Base-by-base conservation (phyloP, 441 rosid genomes). In the Croton laevigatus region DNA sequence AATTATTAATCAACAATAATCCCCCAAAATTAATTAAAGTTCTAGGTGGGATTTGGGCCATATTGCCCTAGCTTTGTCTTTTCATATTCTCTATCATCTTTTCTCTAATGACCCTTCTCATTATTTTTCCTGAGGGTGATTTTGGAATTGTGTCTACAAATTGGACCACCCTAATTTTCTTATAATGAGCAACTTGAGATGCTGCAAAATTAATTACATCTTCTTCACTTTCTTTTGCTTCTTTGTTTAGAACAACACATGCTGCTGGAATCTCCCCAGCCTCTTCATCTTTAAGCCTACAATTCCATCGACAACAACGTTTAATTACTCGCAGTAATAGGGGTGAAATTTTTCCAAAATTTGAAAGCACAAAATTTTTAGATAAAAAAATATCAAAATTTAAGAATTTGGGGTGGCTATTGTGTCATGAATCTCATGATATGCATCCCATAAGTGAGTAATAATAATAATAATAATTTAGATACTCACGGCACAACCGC, bases 201-300 rank as follows among this genome's bases (percentile, higher is more conserved):
- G 93, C 93, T 22, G 90, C 97, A 55, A 73, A 89, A 38, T 78
- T 80, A 22, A 89, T 84, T 27, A 94, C 87, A 71, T 90, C 91
- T 74, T 88, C 88, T 75, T 92, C 97, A 16, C 68, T 86, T 69
- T 86, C 97, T 63, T 62, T 81, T 0, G 92, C 90, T 37, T 76
- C 81, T 4, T 80, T 73, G 74, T 81, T 88, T 75, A 81, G 75
- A 75, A 94, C 98, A 4, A 92, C 89, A 38, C 95, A 94, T 1
- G 97, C 94, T 12, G 81, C 95, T 7, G 98, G 97, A 10, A 94
- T 89, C 83, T 94, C 98, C 14, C 96, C 97, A 0, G 97, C 97
- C 76, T 92, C 96, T 68, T 92, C 97, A 36, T 94, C 89, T 2
- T 96, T 91, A 54, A 94, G 70, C 86, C 97, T 91, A 71, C n/a